phyloP scores from a whole-genome alignment of 140 eudicot genomes.

The Flaveria floridana region DNA sequence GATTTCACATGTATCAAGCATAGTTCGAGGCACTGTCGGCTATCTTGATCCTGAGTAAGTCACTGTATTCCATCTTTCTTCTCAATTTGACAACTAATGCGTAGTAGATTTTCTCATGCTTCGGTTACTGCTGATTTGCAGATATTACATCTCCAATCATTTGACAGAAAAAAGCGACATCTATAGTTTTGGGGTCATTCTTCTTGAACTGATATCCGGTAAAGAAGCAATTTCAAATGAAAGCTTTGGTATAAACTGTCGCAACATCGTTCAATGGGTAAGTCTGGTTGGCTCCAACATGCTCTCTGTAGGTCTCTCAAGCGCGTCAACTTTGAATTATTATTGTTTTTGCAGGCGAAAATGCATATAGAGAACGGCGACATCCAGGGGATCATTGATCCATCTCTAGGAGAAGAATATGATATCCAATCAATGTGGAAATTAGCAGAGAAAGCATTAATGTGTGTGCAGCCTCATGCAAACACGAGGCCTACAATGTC shows the following conservation, averaged over 20 bases:
- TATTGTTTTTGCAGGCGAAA: conserved; percentile 57
- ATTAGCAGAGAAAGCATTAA: conserved; percentile 88
- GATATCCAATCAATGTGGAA: conserved; percentile 99
- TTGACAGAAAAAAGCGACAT: conserved; percentile 92
- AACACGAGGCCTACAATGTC: conserved; percentile 87
- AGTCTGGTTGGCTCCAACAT: conserved; percentile 23
- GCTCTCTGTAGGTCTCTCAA: neutral
- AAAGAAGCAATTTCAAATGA: conserved; percentile 94
- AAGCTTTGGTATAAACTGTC: conserved; percentile 79
- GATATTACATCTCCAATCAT: conserved; percentile 95
- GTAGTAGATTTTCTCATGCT: neutral
- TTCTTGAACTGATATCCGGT: conserved; percentile 92
- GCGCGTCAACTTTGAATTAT: neutral
- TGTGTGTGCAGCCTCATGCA: conserved; percentile 90
- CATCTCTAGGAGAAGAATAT: conserved; percentile 55
- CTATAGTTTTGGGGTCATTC: conserved; percentile 93
- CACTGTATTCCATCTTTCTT: neutral
- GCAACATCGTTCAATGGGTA: conserved; percentile 98
- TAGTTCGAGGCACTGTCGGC: conserved; percentile 96
- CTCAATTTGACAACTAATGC: neutral
- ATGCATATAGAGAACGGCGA: conserved; percentile 88
- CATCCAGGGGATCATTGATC: conserved; percentile 93
- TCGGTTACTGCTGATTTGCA: conserved; percentile 29
- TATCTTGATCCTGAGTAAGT: conserved; percentile 71
- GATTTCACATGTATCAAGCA: conserved; percentile 93